A percentile compares a stretch with the other conserved stretches of the same genome.
phyloP scores from a whole-genome alignment of 73 alveolate genomes.

The Tetrahymena malaccensis region DNA sequence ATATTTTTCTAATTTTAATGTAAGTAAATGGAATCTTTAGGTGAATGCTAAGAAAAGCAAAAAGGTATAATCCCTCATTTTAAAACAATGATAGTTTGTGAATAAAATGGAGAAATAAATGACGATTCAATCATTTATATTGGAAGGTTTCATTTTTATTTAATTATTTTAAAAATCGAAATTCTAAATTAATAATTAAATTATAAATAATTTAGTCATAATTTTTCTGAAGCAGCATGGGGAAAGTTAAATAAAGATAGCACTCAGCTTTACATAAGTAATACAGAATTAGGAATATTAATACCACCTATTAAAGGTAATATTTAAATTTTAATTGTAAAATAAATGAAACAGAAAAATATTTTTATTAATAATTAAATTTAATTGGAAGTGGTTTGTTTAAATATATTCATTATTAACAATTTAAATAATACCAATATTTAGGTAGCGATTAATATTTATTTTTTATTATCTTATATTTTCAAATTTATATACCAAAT shows the following conservation, averaged over 20 bases:
- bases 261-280: neutral
- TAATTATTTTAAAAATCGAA: neutral
- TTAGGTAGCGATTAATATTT: no score
- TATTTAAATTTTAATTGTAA: neutral
- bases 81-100: neutral
- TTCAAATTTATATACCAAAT: no score
- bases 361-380: no score
- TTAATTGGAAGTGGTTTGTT: no score
- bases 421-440: no score
- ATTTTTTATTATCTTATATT: no score
- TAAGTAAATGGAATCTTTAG: neutral
- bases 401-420: no score
- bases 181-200: neutral
- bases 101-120: neutral
- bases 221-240: neutral
- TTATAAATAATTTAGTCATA: neutral
- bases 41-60: neutral
- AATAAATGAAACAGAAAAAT: no score
- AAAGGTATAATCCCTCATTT: neutral
- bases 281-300: neutral
- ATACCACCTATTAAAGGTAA: neutral
- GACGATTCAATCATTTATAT: neutral
- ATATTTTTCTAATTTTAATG: neutral
- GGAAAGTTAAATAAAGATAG: neutral
- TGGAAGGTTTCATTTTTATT: neutral